phyloP scores from a whole-genome alignment of 2,329 filamentous ascomycete genomes.

The Fusarium nelsonii region DNA sequence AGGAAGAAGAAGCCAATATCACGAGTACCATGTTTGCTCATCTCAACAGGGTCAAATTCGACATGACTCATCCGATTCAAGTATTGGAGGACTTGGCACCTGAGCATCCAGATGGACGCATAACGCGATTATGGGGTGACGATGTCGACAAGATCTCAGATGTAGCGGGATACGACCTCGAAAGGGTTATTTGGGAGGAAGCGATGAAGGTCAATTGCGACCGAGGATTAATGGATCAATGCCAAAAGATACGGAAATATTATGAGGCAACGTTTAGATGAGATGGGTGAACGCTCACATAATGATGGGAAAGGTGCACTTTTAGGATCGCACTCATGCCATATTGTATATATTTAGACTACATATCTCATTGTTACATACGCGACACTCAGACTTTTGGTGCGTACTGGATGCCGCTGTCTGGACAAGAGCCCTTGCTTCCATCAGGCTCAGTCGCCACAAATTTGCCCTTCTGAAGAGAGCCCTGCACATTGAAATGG shows the following conservation, averaged over 20 bases:
- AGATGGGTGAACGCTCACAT: background rate
- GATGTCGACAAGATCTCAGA: slow-evolving; percentile 28
- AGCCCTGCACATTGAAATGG: slow-evolving; percentile 72
- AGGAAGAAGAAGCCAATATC: background rate
- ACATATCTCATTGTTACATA: background rate
- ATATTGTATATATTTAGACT: background rate
- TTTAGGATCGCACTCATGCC: background rate
- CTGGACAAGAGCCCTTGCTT: slow-evolving; percentile 68
- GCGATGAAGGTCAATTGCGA: slow-evolving; percentile 41
- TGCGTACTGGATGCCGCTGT: slow-evolving; percentile 48
- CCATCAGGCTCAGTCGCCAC: slow-evolving; percentile 68
- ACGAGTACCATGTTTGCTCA: slow-evolving; percentile 44
- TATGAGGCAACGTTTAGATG: slow-evolving; percentile 38
- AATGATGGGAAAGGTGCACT: background rate
- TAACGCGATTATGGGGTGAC: slow-evolving; percentile 37
- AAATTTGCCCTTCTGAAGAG: slow-evolving; percentile 71
- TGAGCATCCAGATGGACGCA: slow-evolving; percentile 16
- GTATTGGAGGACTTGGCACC: slow-evolving; percentile 20
- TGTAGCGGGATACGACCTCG: slow-evolving; percentile 41
- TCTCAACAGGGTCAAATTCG: slow-evolving; percentile 45
- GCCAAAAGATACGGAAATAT: slow-evolving; percentile 41
- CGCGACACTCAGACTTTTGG: slow-evolving; percentile 39
- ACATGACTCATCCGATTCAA: slow-evolving; percentile 27
- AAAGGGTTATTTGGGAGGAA: slow-evolving; percentile 45
- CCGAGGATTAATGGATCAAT: slow-evolving; percentile 35